These are phyloP conservation scores for Citrullus amarus DNA, from an alignment of 306 rosid genomes.

Conservation along the genomic window DNA sequence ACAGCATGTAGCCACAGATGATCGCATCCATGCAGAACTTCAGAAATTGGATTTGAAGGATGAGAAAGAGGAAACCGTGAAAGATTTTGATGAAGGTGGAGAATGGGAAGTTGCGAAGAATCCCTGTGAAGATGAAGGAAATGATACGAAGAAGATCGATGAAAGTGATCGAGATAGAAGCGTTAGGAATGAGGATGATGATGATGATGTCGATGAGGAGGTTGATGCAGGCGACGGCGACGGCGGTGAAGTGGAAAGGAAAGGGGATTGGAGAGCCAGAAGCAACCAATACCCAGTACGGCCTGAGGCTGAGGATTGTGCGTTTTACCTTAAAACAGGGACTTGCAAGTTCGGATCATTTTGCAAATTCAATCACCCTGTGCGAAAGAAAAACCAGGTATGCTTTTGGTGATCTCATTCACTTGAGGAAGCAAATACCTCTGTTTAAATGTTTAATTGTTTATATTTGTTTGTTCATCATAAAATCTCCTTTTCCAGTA, in stretches of 20 bases:
- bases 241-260: constrained; percentile 13
- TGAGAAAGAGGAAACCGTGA: constrained; percentile 4
- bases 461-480: not conserved
- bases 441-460: not conserved
- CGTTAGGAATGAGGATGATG: constrained; percentile 24
- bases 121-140: constrained; percentile 15
- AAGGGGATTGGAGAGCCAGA: constrained; percentile 4
- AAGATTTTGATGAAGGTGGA: constrained; percentile 12
- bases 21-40: constrained; percentile 4
- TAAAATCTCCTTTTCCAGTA: not conserved
- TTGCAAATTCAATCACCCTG: constrained; percentile 90
- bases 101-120: constrained; percentile 18
- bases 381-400: constrained; percentile 55
- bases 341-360: constrained; percentile 73
- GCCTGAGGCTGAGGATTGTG: constrained; percentile 90
- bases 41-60: constrained; percentile 21
- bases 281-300: constrained; percentile 54
- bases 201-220: constrained; percentile 21
- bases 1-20: constrained; percentile 3
- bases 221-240: constrained; percentile 11
- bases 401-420: not conserved
- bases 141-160: not conserved
- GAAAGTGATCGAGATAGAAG: constrained; percentile 18
- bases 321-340: constrained; percentile 76
- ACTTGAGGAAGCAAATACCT: not conserved